phyloP scores from a whole-genome alignment of 345 rosid species.

The Stellera chamaejasme region DNA sequence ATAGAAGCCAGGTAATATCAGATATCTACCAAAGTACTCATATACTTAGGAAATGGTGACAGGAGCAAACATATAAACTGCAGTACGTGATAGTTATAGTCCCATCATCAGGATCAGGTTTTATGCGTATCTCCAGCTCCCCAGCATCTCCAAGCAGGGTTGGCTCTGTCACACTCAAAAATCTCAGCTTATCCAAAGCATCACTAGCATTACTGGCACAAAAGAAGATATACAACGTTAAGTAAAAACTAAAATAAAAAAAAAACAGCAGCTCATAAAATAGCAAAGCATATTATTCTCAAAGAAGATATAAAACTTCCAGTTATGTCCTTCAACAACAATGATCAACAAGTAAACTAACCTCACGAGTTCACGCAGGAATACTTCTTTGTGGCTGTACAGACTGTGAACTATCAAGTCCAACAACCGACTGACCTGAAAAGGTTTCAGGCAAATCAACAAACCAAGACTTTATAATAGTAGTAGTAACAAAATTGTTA shows the following conservation, averaged over 20 bases:
- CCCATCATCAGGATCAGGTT: constrained; percentile 85
- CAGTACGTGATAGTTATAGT: constrained; percentile 72
- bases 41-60: not conserved
- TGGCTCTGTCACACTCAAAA: constrained; percentile 92
- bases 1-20: constrained; percentile 1
- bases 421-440: constrained; percentile 80
- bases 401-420: constrained; percentile 81
- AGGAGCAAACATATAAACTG: not conserved
- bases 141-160: constrained; percentile 85
- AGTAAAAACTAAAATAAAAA: not conserved
- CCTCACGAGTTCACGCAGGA: constrained; percentile 96
- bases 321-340: not conserved
- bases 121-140: constrained; percentile 82
- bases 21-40: not conserved
- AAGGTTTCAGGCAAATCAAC: constrained; percentile 5
- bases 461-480: too few relatives aligned
- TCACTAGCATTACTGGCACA: constrained; percentile 89
- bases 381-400: constrained; percentile 77
- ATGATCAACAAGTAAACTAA: constrained; percentile 16
- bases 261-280: not conserved
- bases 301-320: too few relatives aligned
- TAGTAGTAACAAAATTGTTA: too few relatives aligned
- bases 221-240: constrained; percentile 13
- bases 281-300: not conserved
- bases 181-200: constrained; percentile 95